Evolutionary conservation across 2,329 filamentous ascomycete species (phyloP).

Genomic region (Aureobasidium sp.): DNA sequence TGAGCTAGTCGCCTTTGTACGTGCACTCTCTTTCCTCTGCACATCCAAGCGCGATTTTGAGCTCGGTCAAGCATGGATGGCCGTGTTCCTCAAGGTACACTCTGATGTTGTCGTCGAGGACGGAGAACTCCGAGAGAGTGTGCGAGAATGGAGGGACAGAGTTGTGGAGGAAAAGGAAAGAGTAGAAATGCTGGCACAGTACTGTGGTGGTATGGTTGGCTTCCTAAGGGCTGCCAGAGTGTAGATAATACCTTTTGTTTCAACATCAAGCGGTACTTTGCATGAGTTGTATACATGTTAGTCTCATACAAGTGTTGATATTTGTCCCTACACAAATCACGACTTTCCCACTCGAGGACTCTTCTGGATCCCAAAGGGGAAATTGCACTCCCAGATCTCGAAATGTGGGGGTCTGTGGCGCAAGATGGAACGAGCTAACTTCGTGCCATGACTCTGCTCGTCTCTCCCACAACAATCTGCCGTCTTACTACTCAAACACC

Average conservation of each 20-base stretch:
- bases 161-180: slow-evolving; percentile 52
- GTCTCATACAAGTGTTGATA: too few relatives aligned
- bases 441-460: too few relatives aligned
- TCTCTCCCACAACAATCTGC: too few relatives aligned
- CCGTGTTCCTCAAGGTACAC: slow-evolving; percentile 79
- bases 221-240: slow-evolving; percentile 19
- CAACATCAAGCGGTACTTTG: neutral
- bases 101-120: slow-evolving; percentile 48
- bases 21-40: slow-evolving; percentile 66
- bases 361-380: too few relatives aligned
- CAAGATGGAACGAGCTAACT: too few relatives aligned
- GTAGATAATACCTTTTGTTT: neutral
- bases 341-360: too few relatives aligned
- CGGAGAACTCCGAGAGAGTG: slow-evolving; percentile 47
- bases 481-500: too few relatives aligned
- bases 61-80: slow-evolving; percentile 94
- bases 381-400: too few relatives aligned
- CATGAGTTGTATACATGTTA: too few relatives aligned
- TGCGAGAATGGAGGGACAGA: slow-evolving; percentile 57
- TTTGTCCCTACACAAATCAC: too few relatives aligned
- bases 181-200: slow-evolving; percentile 74
- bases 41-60: slow-evolving; percentile 74
- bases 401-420: too few relatives aligned
- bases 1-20: slow-evolving; percentile 72
- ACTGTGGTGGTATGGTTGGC: slow-evolving; percentile 57